Evolutionary conservation across 2,329 filamentous ascomycete genomes (phyloP).

Genomic region (Xenoacremonium recifei): DNA sequence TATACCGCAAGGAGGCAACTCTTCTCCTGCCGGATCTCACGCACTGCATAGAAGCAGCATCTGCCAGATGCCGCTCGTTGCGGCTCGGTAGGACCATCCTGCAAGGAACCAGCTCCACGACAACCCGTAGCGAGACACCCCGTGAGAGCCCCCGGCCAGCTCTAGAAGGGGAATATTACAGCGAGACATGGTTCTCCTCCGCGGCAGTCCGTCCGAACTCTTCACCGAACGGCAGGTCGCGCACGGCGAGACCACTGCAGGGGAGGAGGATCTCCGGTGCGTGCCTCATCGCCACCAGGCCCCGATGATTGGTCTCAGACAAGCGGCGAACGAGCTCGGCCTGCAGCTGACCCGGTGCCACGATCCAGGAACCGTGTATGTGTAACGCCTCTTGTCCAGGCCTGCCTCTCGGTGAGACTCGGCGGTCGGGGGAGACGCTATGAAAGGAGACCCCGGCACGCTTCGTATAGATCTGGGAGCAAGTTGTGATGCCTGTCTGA

Average conservation of each 20-base stretch:
- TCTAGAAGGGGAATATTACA: background rate
- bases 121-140: slow-evolving; percentile 1
- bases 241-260: background rate
- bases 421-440: background rate
- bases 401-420: background rate
- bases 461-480: too few species aligned
- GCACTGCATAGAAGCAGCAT: slow-evolving; percentile 9
- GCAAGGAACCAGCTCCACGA: background rate
- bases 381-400: too few species aligned
- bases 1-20: slow-evolving; percentile 2
- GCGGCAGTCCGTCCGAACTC: background rate
- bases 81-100: background rate
- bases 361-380: slow-evolving; percentile 1
- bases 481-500: background rate
- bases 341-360: background rate
- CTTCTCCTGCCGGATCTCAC: background rate
- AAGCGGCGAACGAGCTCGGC: too few species aligned
- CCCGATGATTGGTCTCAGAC: background rate
- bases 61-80: too few species aligned
- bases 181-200: background rate
- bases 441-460: background rate
- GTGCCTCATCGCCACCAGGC: slow-evolving; percentile 1
- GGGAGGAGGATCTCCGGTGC: too few species aligned
- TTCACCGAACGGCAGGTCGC: background rate
- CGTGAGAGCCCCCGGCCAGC: too few species aligned